These are phyloP conservation scores for Fusarium cicatricum DNA, from an alignment of 2,329 filamentous ascomycete species.

Conservation along the genomic window DNA sequence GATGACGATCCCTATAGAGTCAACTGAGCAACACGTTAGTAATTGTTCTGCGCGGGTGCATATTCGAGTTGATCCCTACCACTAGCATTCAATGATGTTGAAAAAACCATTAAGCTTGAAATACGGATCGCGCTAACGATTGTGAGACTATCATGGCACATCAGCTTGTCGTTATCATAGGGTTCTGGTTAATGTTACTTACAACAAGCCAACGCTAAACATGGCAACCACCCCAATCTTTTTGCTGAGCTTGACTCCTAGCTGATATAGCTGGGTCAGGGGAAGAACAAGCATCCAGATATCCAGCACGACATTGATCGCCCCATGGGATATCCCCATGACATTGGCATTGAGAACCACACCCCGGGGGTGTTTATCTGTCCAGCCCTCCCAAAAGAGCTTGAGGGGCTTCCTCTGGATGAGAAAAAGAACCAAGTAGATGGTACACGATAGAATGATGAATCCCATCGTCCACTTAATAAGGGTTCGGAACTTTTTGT, in stretches of 20 bases:
- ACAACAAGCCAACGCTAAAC: constrained; percentile 30
- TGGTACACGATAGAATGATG: background rate
- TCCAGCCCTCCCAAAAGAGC: constrained; percentile 18
- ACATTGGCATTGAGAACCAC: background rate
- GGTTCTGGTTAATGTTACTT: fast-evolving
- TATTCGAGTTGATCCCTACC: too few species aligned
- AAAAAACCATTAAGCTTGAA: constrained; percentile 1
- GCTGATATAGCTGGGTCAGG: constrained; percentile 10
- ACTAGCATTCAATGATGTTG: too few species aligned
- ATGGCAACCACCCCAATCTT: constrained; percentile 25
- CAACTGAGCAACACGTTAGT: too few species aligned
- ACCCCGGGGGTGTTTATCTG: background rate
- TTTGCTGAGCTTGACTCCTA: constrained; percentile 17
- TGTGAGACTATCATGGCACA: too few species aligned
- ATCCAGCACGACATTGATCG: constrained; percentile 7
- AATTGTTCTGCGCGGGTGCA: too few species aligned
- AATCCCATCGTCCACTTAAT: constrained; percentile 6
- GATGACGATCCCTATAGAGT: background rate
- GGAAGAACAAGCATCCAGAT: constrained; percentile 25
- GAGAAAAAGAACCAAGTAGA: background rate
- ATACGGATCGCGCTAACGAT: constrained; percentile 17
- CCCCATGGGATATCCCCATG: constrained; percentile 8
- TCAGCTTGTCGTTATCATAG: too few species aligned
- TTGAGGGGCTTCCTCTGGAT: constrained; percentile 5
- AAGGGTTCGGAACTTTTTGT: background rate